Base-by-base conservation (phyloP, 2,329 filamentous ascomycete genomes). In the Lecanosticta acicola region DNA sequence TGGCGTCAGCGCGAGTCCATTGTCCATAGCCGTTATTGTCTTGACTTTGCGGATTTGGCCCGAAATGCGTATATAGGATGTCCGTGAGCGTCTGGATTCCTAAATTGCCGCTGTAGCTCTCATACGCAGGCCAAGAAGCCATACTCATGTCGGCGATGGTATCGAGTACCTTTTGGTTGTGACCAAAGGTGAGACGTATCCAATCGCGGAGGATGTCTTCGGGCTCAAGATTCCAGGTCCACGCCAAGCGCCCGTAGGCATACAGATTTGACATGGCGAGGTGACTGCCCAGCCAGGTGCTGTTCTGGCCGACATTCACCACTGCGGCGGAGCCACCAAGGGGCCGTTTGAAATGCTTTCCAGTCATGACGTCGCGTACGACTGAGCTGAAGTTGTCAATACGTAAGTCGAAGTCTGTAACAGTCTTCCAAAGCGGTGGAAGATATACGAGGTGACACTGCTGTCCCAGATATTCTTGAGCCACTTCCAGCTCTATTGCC, bases 181-280 rank as follows among this genome's bases (percentile, higher is more conserved):
- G 63, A 1, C 78, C 74, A 54, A 86, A 86, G 0, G 83, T 86
- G 17, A 87, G 68, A 2, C 76, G 73, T n/a, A 72, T 80, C 84
- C 84, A 87, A 48, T 83, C 79, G 56, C 80, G 66, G 0, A 86
- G 66, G 2, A 85, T 71, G 0, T 60, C 58, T 19, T 72, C 64
- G 0, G 75, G 61, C 35, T 78, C 72, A 0, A 63, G 56, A 0
- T 68, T 67, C 0, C 83, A 78, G 43, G 83, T 67, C 84, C 84
- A 87, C 0, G 82, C 81, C 13, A 86, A 61, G 2, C 74, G 73
- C 8, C 83, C 84, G 54, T 80, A 87, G 0, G 81, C 81, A 55
- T 85, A 87, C 1, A 87, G 66, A 58, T 87, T 86, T 0, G 80
- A 81, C 80, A 86, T 83, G 39, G 83, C 73, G 0, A 86, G 68